phyloP scores from a whole-genome alignment of 768 basidiomycete species.

The Pleurotus pulmonarius region DNA sequence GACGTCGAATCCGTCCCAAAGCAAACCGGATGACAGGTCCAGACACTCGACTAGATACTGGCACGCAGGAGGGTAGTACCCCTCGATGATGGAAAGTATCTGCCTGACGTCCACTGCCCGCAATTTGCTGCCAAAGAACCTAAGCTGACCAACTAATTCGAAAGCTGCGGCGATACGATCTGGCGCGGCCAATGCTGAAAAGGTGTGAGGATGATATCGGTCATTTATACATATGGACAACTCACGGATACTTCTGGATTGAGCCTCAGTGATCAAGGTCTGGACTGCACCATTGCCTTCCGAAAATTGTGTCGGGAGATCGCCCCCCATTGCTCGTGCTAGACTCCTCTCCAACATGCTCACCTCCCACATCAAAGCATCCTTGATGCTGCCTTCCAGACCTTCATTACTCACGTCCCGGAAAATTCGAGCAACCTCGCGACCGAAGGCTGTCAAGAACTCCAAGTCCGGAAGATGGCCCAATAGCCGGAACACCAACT shows the following conservation, averaged over 20 bases:
- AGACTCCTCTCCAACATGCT: slow-evolving; percentile 35
- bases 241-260: slow-evolving; percentile 12
- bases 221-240: too few species aligned
- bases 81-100: slow-evolving; percentile 33
- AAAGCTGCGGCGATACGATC: slow-evolving; percentile 38
- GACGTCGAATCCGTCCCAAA: slow-evolving; percentile 38
- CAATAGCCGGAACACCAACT: slow-evolving; percentile 53
- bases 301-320: slow-evolving; percentile 1
- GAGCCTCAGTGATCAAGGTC: slow-evolving; percentile 43
- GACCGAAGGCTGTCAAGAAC: slow-evolving; percentile 29
- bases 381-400: slow-evolving; percentile 24
- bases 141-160: slow-evolving; percentile 63
- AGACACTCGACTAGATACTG: slow-evolving; percentile 38
- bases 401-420: background rate
- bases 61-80: slow-evolving; percentile 39
- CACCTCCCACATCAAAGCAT: slow-evolving; percentile 40
- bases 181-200: slow-evolving; percentile 33
- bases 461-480: slow-evolving; percentile 46
- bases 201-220: background rate
- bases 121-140: slow-evolving; percentile 38
- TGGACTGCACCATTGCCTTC: slow-evolving; percentile 22
- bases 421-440: slow-evolving; percentile 34
- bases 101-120: slow-evolving; percentile 33
- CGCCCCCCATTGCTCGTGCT: slow-evolving; percentile 11
- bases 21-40: slow-evolving; percentile 33